Evolutionary conservation across 208 protist genomes (phyloP).

Genomic region (Trypanosoma caninum): DNA sequence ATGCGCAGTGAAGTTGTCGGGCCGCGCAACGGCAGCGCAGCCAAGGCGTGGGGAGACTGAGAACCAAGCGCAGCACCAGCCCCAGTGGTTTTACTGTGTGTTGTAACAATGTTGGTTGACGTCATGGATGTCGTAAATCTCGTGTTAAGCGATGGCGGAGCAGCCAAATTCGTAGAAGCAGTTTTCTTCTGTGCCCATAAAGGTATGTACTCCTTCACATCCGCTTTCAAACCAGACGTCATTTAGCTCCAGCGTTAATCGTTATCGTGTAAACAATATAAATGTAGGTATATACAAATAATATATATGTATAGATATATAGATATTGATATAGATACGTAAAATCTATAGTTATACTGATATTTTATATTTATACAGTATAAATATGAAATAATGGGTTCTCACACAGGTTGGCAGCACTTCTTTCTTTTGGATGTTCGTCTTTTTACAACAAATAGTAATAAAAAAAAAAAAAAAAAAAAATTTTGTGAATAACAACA

Average conservation of each 20-base stretch:
- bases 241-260: background rate
- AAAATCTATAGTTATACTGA: too few relatives aligned
- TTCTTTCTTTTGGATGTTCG: background rate
- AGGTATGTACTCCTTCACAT: slow-evolving; percentile 34
- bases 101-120: slow-evolving; percentile 13
- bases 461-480: background rate
- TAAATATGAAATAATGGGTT: too few relatives aligned
- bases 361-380: too few relatives aligned
- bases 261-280: background rate
- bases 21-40: slow-evolving; percentile 22
- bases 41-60: slow-evolving; percentile 18
- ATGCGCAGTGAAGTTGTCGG: slow-evolving; percentile 36
- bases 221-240: background rate
- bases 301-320: background rate
- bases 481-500: too few relatives aligned
- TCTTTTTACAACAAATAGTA: background rate
- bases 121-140: slow-evolving; percentile 23
- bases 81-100: slow-evolving; percentile 1
- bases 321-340: too few relatives aligned
- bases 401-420: background rate
- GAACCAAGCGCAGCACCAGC: background rate
- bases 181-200: slow-evolving; percentile 13
- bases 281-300: background rate
- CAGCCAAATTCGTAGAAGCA: background rate
- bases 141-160: slow-evolving; percentile 10